Evolutionary conservation across 192 early-diverging fungal genomes (phyloP).

Genomic region (Entomortierella parvispora): DNA sequence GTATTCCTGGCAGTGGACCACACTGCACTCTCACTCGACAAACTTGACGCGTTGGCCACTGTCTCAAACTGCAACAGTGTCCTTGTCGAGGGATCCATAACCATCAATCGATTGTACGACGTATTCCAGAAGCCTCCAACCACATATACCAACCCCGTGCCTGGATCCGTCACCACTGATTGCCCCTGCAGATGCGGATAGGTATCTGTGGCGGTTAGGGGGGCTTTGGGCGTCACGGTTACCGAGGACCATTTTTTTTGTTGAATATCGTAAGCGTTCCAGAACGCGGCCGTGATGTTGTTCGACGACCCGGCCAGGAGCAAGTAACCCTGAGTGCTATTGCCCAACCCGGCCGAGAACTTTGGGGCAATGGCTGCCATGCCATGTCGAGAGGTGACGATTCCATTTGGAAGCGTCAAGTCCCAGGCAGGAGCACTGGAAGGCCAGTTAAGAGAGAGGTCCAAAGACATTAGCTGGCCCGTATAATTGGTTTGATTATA

Average conservation of each 20-base stretch:
- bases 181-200: conserved; percentile 29
- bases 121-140: conserved; percentile 25
- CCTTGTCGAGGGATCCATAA: conserved; percentile 11
- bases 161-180: conserved; percentile 8
- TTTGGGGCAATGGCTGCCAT: conserved; percentile 7
- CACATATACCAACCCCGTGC: conserved; percentile 23
- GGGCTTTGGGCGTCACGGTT: too few relatives aligned
- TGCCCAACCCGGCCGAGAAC: conserved; percentile 11
- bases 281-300: conserved; percentile 4
- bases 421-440: conserved; percentile 2
- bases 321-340: conserved; percentile 6
- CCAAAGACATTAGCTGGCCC: conserved; percentile 7
- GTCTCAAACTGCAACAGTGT: background rate
- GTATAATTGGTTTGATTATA: background rate
- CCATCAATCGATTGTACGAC: conserved; percentile 21
- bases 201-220: background rate
- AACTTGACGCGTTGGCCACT: conserved; percentile 1
- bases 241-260: conserved; percentile 1
- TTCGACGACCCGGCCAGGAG: conserved; percentile 5
- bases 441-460: conserved; percentile 20
- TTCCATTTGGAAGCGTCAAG: conserved; percentile 3
- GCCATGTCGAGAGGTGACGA: conserved; percentile 12
- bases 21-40: conserved; percentile 17
- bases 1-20: conserved; percentile 28
- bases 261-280: conserved; percentile 8